Conservation (phyloP, 2,329 filamentous ascomycete species). For the Venturia pyrina region DNA sequence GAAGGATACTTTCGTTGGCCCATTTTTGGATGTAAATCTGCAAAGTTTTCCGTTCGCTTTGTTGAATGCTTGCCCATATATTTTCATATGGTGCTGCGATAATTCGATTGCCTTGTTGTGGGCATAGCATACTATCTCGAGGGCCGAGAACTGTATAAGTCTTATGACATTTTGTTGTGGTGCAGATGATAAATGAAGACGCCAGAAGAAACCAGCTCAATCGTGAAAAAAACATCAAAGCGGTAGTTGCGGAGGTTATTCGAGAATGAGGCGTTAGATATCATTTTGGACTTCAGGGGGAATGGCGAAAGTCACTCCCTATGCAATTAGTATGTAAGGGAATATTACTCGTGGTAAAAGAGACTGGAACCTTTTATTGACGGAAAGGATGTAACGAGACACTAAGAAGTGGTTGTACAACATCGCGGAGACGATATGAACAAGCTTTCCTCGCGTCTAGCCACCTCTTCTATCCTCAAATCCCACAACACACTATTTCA, state of each 20-base stretch:
- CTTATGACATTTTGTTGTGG: background rate
- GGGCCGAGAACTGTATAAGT: no score
- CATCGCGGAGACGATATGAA: background rate
- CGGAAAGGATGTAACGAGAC: background rate
- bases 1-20: background rate
- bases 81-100: conserved; percentile 5
- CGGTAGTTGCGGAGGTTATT: background rate
- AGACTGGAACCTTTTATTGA: background rate
- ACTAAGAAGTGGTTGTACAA: background rate
- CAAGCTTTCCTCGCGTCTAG: background rate
- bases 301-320: background rate
- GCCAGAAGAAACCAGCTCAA: background rate
- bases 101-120: background rate
- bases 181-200: background rate
- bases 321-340: no score
- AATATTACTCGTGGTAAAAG: background rate
- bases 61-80: conserved; percentile 18
- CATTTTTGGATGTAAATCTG: background rate
- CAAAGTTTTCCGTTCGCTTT: background rate
- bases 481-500: background rate
- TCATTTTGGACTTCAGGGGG: background rate
- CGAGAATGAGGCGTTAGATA: background rate
- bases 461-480: background rate
- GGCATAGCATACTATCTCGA: background rate
- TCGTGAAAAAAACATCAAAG: background rate